phyloP scores from a whole-genome alignment of 768 basidiomycete species.

The Hemileccinum rubropunctum region DNA sequence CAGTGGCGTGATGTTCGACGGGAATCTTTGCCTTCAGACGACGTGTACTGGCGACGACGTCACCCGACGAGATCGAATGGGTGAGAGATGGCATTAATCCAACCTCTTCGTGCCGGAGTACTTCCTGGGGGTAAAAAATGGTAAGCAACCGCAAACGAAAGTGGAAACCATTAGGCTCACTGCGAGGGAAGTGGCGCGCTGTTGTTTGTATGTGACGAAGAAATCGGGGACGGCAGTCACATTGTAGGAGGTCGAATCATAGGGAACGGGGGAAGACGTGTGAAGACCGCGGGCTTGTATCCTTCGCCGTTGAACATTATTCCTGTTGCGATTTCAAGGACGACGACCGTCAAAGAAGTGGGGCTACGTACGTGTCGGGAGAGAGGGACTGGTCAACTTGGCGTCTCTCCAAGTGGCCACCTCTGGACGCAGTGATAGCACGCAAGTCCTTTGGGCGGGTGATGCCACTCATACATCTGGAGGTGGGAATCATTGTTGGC shows the following conservation, averaged over 20 bases:
- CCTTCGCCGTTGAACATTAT: constrained; percentile 17
- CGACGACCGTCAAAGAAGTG: constrained; percentile 37
- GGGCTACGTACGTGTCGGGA: constrained; percentile 35
- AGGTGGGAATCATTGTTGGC: constrained; percentile 13
- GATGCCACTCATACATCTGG: constrained; percentile 40
- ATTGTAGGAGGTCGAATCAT: constrained; percentile 28
- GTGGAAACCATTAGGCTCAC: constrained; percentile 4
- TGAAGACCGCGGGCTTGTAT: constrained; percentile 25
- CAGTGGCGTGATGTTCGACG: constrained; percentile 20
- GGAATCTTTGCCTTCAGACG: constrained; percentile 28
- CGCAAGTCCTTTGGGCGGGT: constrained; percentile 38
- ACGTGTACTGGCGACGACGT: constrained; percentile 28
- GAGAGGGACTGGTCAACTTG: constrained; percentile 31
- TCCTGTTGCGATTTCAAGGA: constrained; percentile 26
- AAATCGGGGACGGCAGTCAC: constrained; percentile 25
- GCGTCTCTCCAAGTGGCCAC: constrained; percentile 28
- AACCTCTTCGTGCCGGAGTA: constrained; percentile 3
- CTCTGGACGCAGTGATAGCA: constrained; percentile 35
- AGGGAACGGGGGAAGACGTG: constrained; percentile 12
- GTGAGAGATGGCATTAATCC: constrained; percentile 26
- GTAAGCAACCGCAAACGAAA: not conserved
- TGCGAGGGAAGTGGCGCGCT: constrained; percentile 1
- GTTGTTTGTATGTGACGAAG: constrained; percentile 27
- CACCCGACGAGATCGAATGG: constrained; percentile 18
- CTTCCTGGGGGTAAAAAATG: not conserved